Conservation (phyloP, 169 alveolate species). For the Neospora caninum region DNA sequence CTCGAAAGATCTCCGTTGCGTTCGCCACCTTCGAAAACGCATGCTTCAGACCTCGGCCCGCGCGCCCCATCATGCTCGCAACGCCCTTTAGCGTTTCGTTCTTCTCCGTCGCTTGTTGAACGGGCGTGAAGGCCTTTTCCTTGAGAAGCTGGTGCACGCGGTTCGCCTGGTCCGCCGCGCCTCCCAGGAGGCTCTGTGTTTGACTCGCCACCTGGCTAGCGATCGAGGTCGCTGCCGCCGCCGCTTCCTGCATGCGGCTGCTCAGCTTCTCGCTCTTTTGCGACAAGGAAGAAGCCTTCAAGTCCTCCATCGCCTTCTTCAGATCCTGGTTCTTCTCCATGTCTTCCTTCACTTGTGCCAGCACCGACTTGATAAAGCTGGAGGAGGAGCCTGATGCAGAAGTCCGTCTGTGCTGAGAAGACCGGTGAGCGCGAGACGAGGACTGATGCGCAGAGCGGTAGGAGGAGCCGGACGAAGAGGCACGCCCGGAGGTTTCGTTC, state of each 20-base stretch:
- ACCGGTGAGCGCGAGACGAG: not conserved
- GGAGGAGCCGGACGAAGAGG: not conserved
- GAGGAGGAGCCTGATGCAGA: not conserved
- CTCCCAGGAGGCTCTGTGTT: conserved; percentile 29
- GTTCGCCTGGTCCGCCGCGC: not conserved
- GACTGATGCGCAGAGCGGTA: not conserved
- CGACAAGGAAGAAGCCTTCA: conserved; percentile 50
- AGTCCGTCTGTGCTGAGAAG: not conserved
- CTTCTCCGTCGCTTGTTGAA: conserved; percentile 3
- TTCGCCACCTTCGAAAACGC: conserved; percentile 9
- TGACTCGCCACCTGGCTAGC: conserved; percentile 24
- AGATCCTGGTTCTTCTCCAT: conserved; percentile 62
- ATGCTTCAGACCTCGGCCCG: not conserved
- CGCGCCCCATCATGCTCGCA: not conserved
- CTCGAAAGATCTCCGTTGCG: conserved; percentile 29
- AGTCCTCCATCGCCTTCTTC: conserved; percentile 63
- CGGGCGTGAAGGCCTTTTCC: conserved; percentile 15
- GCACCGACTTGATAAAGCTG: conserved; percentile 62
- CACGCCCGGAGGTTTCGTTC: not conserved
- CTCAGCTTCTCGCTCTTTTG: conserved; percentile 35
- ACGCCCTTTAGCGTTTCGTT: not conserved
- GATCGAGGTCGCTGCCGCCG: conserved; percentile 54
- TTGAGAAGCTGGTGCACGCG: conserved; percentile 35
- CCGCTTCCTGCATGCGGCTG: conserved; percentile 38
- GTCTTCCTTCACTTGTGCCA: conserved; percentile 67